Evolutionary conservation across 208 protist species (phyloP).

Genomic region (Crithidia fasciculata): DNA sequence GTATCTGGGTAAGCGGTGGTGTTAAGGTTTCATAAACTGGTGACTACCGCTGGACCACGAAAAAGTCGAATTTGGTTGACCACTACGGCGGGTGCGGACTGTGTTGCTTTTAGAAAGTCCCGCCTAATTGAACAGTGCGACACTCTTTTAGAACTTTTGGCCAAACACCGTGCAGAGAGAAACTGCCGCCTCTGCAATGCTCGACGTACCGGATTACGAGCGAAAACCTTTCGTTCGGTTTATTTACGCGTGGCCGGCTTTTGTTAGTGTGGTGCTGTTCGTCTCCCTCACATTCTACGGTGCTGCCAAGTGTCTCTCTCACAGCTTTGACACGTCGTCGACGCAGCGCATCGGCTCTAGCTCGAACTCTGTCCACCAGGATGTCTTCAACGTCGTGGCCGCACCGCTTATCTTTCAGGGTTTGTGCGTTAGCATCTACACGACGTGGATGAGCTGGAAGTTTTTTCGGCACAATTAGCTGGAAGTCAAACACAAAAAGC

Average conservation of each 20-base stretch:
- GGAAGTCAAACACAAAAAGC: no score
- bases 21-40: no score
- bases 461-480: constrained; percentile 81
- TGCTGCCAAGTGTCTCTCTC: constrained; percentile 17
- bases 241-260: constrained; percentile 64
- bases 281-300: constrained; percentile 37
- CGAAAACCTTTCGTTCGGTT: constrained; percentile 46
- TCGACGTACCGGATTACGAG: constrained; percentile 29
- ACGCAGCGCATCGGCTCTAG: constrained; percentile 12
- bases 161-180: no score
- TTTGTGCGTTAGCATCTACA: constrained; percentile 56
- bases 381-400: constrained; percentile 42
- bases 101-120: no score
- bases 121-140: no score
- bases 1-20: background rate
- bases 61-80: no score
- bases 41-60: no score
- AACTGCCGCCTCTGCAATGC: constrained; percentile 1
- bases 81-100: no score
- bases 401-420: constrained; percentile 33
- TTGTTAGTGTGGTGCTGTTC: constrained; percentile 41
- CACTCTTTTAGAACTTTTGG: background rate
- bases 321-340: constrained; percentile 2
- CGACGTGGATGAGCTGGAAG: constrained; percentile 83
- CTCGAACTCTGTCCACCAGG: constrained; percentile 25